Conservation (phyloP, 2,329 filamentous ascomycete genomes). For the Sclerotinia sclerotiorum region DNA sequence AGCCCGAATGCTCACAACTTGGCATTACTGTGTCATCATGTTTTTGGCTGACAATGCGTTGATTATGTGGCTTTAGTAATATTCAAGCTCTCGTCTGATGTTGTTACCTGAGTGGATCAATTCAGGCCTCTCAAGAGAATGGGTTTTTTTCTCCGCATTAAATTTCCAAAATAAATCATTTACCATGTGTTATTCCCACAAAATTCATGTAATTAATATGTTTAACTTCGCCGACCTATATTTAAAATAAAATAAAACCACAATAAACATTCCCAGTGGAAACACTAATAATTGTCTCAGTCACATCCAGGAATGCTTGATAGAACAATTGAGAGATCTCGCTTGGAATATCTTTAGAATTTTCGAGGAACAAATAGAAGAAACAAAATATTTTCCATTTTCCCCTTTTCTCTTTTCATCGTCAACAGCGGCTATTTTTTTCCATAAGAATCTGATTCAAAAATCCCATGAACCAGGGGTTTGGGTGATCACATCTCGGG, state of each 20-base stretch:
- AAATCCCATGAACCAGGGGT: conserved; percentile 32
- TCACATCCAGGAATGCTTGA: not conserved
- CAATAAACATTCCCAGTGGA: not conserved
- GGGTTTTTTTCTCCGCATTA: not conserved
- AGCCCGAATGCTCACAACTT: not conserved
- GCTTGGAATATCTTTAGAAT: not conserved
- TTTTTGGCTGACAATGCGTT: not conserved
- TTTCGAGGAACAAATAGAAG: not conserved
- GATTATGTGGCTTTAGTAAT: not conserved
- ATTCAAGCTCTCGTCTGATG: conserved; percentile 3
- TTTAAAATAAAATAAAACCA: not conserved
- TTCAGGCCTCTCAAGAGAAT: not conserved
- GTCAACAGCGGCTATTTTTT: conserved; percentile 23
- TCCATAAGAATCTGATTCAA: conserved; percentile 4
- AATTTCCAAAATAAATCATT: not conserved
- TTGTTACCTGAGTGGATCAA: not conserved
- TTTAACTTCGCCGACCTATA: conserved; percentile 15
- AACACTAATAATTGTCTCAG: not conserved
- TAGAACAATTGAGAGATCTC: not conserved
- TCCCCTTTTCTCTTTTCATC: conserved; percentile 24
- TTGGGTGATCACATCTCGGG: conserved; percentile 34
- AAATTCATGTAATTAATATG: not conserved
- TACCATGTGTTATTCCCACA: not conserved
- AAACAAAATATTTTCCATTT: not conserved
- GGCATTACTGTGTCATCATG: not conserved